A percentile compares a stretch with the other conserved stretches of the same genome.
phyloP scores from a whole-genome alignment of 2,329 filamentous ascomycete genomes.

The Fusarium domesticum region DNA sequence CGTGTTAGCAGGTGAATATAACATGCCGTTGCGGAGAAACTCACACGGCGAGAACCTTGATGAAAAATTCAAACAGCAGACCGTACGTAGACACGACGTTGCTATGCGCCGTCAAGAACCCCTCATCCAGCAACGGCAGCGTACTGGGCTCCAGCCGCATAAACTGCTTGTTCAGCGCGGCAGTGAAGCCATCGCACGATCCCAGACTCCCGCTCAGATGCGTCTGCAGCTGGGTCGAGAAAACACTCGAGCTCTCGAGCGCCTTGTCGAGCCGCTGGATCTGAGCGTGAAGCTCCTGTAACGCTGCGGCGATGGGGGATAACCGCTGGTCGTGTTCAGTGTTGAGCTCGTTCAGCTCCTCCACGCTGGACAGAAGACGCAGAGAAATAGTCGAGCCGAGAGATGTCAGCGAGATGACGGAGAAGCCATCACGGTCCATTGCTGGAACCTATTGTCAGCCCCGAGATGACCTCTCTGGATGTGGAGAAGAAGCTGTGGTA shows the following conservation, averaged over 20 bases:
- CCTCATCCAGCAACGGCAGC: conserved; percentile 22
- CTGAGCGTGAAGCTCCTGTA: conserved; percentile 28
- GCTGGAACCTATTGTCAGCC: background rate
- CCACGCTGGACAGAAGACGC: conserved; percentile 27
- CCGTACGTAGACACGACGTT: conserved; percentile 25
- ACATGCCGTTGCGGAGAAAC: background rate
- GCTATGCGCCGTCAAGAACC: conserved; percentile 26
- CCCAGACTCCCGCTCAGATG: conserved; percentile 28
- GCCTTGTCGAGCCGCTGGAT: conserved; percentile 27
- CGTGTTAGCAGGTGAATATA: background rate
- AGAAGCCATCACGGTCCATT: conserved; percentile 37
- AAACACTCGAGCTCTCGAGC: conserved; percentile 22
- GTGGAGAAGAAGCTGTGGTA: background rate
- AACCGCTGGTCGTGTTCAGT: conserved; percentile 21
- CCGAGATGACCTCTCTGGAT: background rate
- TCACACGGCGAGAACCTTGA: conserved; percentile 25
- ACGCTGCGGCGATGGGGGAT: conserved; percentile 18
- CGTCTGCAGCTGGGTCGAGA: conserved; percentile 32
- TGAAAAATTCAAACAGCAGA: conserved; percentile 26
- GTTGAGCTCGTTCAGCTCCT: conserved; percentile 32
- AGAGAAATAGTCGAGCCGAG: conserved; percentile 32
- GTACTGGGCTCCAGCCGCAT: conserved; percentile 31
- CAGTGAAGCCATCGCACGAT: conserved; percentile 30
- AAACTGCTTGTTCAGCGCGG: conserved; percentile 35
- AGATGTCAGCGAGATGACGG: conserved; percentile 33